phyloP scores from a whole-genome alignment of 345 rosid species.

The Aquilaria yunnanensis region DNA sequence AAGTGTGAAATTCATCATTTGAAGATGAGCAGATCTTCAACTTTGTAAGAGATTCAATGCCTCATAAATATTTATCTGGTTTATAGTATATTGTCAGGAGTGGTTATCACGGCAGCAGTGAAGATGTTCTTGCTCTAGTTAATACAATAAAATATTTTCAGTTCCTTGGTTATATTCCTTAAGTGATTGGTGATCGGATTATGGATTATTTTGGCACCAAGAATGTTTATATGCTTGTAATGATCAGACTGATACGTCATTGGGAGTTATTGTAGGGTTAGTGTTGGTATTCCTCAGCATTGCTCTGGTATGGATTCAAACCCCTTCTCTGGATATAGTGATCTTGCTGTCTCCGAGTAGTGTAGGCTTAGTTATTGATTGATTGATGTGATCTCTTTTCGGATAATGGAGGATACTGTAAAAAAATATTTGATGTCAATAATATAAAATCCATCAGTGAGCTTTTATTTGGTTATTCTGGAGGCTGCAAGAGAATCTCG shows the following conservation, averaged over 20 bases:
- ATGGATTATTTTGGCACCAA: conserved; percentile 16
- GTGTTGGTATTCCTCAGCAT: conserved; percentile 46
- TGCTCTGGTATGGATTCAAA: conserved; percentile 53
- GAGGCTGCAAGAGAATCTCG: too few relatives aligned
- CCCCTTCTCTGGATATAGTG: conserved; percentile 27
- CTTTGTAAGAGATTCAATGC: conserved; percentile 8
- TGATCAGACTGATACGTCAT: conserved; percentile 29
- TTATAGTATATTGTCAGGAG: conserved; percentile 8
- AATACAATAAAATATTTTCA: conserved; percentile 8
- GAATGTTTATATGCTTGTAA: conserved; percentile 21
- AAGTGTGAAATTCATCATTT: conserved; percentile 9
- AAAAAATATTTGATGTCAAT: too few relatives aligned
- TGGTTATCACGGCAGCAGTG: conserved; percentile 1
- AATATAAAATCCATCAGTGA: too few relatives aligned
- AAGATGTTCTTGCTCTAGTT: background rate
- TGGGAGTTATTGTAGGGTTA: conserved; percentile 62
- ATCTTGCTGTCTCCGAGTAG: conserved; percentile 6
- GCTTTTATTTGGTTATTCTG: too few relatives aligned
- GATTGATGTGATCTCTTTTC: too few relatives aligned
- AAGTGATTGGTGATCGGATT: conserved; percentile 20
- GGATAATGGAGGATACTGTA: too few relatives aligned
- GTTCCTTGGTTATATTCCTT: background rate
- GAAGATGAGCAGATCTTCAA: conserved; percentile 18
- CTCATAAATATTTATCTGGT: conserved; percentile 13
- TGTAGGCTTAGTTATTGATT: too few relatives aligned